Evolutionary conservation across 2,329 filamentous ascomycete genomes (phyloP).

Genomic region (Penicillium psychrosexuale): DNA sequence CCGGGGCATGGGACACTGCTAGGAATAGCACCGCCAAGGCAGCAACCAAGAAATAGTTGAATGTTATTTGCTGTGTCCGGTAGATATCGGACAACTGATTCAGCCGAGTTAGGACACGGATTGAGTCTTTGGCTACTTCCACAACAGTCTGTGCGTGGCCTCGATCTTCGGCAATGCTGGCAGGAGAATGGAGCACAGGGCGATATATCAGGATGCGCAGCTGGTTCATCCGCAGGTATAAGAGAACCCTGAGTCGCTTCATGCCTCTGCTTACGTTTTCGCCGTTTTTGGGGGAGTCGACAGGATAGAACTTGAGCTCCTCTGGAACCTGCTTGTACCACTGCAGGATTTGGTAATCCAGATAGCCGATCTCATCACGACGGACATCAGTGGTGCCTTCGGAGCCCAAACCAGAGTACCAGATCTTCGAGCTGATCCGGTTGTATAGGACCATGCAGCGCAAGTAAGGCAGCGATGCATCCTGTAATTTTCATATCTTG

Average conservation of each 20-base stretch:
- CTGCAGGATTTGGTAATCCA: conserved; percentile 79
- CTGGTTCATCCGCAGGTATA: conserved; percentile 84
- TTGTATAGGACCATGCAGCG: conserved; percentile 83
- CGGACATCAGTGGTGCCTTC: conserved; percentile 65
- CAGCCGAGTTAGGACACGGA: conserved; percentile 58
- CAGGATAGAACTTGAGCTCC: conserved; percentile 60
- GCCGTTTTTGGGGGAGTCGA: conserved; percentile 47
- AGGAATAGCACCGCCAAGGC: conserved; percentile 63
- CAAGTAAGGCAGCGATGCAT: conserved; percentile 62
- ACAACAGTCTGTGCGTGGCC: conserved; percentile 68
- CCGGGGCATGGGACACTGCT: conserved; percentile 62
- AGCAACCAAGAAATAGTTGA: conserved; percentile 66
- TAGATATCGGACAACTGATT: conserved; percentile 64
- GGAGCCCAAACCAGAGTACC: conserved; percentile 72
- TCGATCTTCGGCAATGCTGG: conserved; percentile 74
- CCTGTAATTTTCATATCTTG: conserved; percentile 27
- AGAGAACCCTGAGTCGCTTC: conserved; percentile 73
- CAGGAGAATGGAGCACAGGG: conserved; percentile 78
- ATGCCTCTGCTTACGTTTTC: conserved; percentile 61
- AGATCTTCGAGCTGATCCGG: conserved; percentile 78
- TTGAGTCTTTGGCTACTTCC: conserved; percentile 63
- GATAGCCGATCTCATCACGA: conserved; percentile 70
- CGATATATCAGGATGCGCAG: conserved; percentile 87
- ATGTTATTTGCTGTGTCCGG: conserved; percentile 60
- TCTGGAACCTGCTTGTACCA: conserved; percentile 78